Evolutionary conservation across 75 land plant genomes (phyloP).

Genomic region (Cupressus sempervirens): DNA sequence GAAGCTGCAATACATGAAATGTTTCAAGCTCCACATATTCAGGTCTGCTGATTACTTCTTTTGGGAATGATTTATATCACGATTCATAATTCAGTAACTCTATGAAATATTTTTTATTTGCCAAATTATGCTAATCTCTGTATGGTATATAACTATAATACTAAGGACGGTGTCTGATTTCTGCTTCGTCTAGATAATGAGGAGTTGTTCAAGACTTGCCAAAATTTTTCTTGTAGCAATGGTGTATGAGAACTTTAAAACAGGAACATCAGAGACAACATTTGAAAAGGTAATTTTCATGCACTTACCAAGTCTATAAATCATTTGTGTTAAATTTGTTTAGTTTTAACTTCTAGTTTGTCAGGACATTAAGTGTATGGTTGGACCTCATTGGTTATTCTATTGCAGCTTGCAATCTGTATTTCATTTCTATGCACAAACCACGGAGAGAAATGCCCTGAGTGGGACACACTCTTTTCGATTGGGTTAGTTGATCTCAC

Average conservation of each 20-base stretch:
- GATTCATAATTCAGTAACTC: background rate
- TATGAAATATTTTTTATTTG: background rate
- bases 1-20: slow-evolving; percentile 91
- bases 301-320: background rate
- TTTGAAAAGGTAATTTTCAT: slow-evolving; percentile 73
- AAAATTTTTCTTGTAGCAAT: slow-evolving; percentile 90
- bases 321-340: background rate
- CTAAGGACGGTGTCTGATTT: background rate
- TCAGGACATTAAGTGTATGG: background rate
- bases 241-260: slow-evolving; percentile 82
- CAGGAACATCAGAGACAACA: slow-evolving; percentile 80
- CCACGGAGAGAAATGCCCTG: slow-evolving; percentile 69
- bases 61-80: background rate
- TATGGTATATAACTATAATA: background rate
- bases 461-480: slow-evolving; percentile 64
- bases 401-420: slow-evolving; percentile 65
- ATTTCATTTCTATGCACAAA: slow-evolving; percentile 51
- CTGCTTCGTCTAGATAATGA: slow-evolving; percentile 61
- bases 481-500: slow-evolving; percentile 53
- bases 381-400: background rate
- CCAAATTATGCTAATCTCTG: background rate
- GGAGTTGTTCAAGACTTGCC: slow-evolving; percentile 58
- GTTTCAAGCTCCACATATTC: slow-evolving; percentile 98
- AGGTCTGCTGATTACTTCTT: slow-evolving; percentile 35
- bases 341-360: background rate